phyloP scores from a whole-genome alignment of 2,329 filamentous ascomycete species.

The Madurella fahalii region DNA sequence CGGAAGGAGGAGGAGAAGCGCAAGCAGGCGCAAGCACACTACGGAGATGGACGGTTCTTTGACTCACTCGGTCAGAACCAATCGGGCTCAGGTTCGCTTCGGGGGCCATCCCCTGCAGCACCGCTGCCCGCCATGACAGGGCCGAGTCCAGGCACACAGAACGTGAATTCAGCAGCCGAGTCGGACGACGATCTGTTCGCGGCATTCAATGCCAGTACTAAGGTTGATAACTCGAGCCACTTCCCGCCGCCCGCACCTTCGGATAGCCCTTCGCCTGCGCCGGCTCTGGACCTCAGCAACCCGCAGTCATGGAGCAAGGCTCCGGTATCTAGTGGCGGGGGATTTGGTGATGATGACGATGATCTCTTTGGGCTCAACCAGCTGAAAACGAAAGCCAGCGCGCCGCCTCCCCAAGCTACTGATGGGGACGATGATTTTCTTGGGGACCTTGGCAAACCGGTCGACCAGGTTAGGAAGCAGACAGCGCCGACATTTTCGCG shows the following conservation, averaged over 20 bases:
- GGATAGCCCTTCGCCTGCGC: constrained; percentile 41
- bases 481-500: constrained; percentile 25
- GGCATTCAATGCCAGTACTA: constrained; percentile 62
- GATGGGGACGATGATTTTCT: constrained; percentile 63
- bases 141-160: constrained; percentile 17
- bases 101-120: constrained; percentile 41
- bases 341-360: constrained; percentile 65
- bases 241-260: constrained; percentile 52
- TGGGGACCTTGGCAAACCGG: constrained; percentile 60
- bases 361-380: constrained; percentile 81
- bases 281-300: constrained; percentile 48
- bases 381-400: constrained; percentile 43
- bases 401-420: constrained; percentile 25
- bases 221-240: constrained; percentile 63
- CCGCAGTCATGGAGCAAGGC: constrained; percentile 51
- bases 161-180: constrained; percentile 30
- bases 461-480: constrained; percentile 52
- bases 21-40: constrained; percentile 70
- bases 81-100: constrained; percentile 44
- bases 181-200: constrained; percentile 64
- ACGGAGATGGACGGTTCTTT: constrained; percentile 73
- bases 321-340: constrained; percentile 29
- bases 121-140: constrained; percentile 27
- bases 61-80: constrained; percentile 58
- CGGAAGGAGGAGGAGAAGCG: constrained; percentile 71